A percentile compares a stretch with the other conserved stretches of the same genome.
These are phyloP conservation scores for Rauvolfia tetraphylla DNA, from an alignment of 257 asterid species.

Conservation along the genomic window DNA sequence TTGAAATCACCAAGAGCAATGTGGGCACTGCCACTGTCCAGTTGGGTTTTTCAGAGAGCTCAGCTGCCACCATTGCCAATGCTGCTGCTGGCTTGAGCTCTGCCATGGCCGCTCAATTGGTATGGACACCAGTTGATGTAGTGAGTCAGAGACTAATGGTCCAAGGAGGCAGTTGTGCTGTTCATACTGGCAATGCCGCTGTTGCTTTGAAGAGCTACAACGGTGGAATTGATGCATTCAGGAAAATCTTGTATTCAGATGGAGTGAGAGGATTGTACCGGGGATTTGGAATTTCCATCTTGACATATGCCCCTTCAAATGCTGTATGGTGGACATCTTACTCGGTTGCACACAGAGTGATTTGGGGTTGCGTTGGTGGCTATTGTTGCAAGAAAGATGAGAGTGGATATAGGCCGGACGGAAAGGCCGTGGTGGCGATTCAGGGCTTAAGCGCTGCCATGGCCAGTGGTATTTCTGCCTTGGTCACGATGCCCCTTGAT, in stretches of 20 bases:
- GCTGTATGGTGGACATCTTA: constrained; percentile 99
- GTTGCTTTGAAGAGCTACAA: constrained; percentile 53
- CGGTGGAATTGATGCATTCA: constrained; percentile 86
- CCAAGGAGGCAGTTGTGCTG: constrained; percentile 47
- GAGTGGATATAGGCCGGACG: constrained; percentile 62
- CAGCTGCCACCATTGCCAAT: constrained; percentile 75
- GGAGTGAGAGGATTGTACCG: constrained; percentile 84
- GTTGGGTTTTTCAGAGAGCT: constrained; percentile 69
- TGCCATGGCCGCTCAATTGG: constrained; percentile 96
- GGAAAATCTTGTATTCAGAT: constrained; percentile 59
- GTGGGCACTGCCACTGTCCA: constrained; percentile 60
- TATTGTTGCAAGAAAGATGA: constrained; percentile 57
- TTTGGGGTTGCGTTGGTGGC: constrained; percentile 64
- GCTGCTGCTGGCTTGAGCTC: constrained; percentile 93
- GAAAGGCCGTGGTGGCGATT: constrained; percentile 63
- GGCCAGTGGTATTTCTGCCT: constrained; percentile 93
- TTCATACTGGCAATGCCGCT: constrained; percentile 25
- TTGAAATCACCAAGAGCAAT: constrained; percentile 84
- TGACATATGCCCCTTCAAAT: constrained; percentile 96
- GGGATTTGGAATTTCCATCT: constrained; percentile 89
- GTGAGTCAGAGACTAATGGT: constrained; percentile 98
- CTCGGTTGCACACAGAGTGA: constrained; percentile 59
- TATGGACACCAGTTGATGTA: constrained; percentile 96
- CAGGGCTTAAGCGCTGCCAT: constrained; percentile 90
- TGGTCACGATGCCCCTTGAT: constrained; percentile 95